Evolutionary conservation across 1,284 basidiomycete species (phyloP).

Genomic region (Pseudozyma tsukubaensis): DNA sequence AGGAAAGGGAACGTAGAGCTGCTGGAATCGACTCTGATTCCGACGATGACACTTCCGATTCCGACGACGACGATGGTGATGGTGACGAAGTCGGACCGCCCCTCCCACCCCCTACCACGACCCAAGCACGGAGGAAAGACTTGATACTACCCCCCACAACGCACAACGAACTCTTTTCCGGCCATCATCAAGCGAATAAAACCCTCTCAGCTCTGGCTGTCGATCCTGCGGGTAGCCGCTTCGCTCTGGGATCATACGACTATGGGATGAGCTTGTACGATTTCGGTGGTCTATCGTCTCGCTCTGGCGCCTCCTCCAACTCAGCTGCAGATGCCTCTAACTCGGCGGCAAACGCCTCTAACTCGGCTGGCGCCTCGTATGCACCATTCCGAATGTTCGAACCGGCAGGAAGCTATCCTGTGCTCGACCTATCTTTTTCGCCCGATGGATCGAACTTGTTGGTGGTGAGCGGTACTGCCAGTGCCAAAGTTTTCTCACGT

Average conservation of each 20-base stretch:
- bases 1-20: slow-evolving; percentile 20
- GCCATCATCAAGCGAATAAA: slow-evolving; percentile 82
- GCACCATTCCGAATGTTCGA: slow-evolving; percentile 97
- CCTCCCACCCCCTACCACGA: slow-evolving; percentile 7
- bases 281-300: slow-evolving; percentile 92
- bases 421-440: slow-evolving; percentile 58
- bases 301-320: slow-evolving; percentile 53
- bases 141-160: slow-evolving; percentile 21
- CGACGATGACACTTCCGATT: slow-evolving; percentile 29
- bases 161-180: slow-evolving; percentile 72
- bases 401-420: slow-evolving; percentile 83
- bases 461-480: slow-evolving; percentile 82
- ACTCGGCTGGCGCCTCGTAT: slow-evolving; percentile 70
- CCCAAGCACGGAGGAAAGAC: not conserved
- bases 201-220: slow-evolving; percentile 90
- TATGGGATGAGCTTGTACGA: slow-evolving; percentile 99
- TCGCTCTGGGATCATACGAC: slow-evolving; percentile 92
- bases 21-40: slow-evolving; percentile 9
- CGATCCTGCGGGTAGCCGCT: slow-evolving; percentile 90
- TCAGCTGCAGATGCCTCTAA: no score
- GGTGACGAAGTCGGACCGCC: slow-evolving; percentile 33
- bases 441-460: slow-evolving; percentile 32
- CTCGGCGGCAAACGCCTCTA: no score
- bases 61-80: slow-evolving; percentile 15
- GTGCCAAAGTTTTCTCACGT: slow-evolving; percentile 84